Evolutionary conservation across 2,329 filamentous ascomycete species (phyloP), one percentile per base, ranked within the genome.

Genomic region (Lecanosticta acicola): DNA sequence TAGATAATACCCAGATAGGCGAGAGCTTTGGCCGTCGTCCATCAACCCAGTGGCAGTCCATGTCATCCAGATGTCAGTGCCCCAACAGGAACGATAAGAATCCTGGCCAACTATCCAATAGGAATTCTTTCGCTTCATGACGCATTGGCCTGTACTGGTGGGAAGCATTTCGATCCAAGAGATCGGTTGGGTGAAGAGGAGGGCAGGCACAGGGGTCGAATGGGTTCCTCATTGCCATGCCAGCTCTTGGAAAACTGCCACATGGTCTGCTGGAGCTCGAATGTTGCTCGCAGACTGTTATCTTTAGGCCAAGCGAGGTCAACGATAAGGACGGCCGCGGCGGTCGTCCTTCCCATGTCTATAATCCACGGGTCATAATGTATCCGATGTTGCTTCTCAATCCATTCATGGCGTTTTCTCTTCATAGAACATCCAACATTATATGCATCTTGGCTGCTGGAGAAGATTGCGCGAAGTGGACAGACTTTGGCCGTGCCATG

Each of bases 271-370:
- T 16, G 14, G 21, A n/a, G 29, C n/a, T 29, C 11, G 7, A 11
- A 29, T 5, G 7, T 29, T 11, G 24, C 24, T 5, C 24, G 11
- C 7, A 29, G 5, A 11, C 24, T 39, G 43, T 44, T 42, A 46
- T 45, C 47, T 42, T 33, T 37, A 41, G 43, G 43, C 47, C 42
- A 33, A 45, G 33, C 29, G 41, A 37, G 36, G 9, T 26, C 40
- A 41, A 43, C 32, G 32, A 49, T 44, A 39, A 44, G 41, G n/a
- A 32, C n/a, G n/a, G n/a, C n/a, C n/a, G n/a, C n/a, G n/a, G n/a
- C n/a, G n/a, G n/a, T n/a, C n/a, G n/a, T n/a, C n/a, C n/a, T n/a
- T n/a, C n/a, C n/a, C n/a, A n/a, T n/a, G n/a, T n/a, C n/a, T n/a
- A n/a, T n/a, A n/a, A n/a, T n/a, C n/a, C n/a, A n/a, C n/a, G n/a